Conservation (phyloP, 2,329 filamentous ascomycete species). For the Fonsecaea erecta region DNA sequence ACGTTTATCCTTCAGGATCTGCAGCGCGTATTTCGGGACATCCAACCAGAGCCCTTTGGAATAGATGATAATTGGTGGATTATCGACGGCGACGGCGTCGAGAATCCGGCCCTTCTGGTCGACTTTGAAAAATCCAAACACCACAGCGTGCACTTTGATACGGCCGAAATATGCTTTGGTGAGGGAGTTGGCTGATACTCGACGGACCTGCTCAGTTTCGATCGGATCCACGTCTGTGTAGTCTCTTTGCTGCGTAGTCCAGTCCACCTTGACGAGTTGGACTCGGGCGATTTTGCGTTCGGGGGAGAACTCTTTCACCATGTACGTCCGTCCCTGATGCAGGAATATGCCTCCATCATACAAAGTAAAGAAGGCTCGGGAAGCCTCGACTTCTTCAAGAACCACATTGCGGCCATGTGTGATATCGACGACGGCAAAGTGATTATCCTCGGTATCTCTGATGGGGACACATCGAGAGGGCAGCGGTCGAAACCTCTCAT, state of each 20-base stretch:
- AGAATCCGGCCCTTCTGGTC: conserved; percentile 83
- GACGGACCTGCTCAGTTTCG: conserved; percentile 85
- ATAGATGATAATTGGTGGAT: conserved; percentile 82
- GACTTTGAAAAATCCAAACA: conserved; percentile 98
- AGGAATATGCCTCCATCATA: conserved; percentile 98
- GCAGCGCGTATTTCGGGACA: conserved; percentile 76
- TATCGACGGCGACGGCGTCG: conserved; percentile 90
- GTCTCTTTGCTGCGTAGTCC: conserved; percentile 91
- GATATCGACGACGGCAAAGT: conserved; percentile 90
- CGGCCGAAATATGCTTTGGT: conserved; percentile 81
- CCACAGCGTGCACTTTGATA: conserved; percentile 83
- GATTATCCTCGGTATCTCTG: conserved; percentile 85
- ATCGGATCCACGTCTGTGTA: conserved; percentile 93
- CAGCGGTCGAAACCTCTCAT: conserved; percentile 81
- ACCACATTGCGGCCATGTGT: conserved; percentile 79
- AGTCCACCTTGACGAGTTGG: conserved; percentile 86
- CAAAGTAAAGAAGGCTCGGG: conserved; percentile 90
- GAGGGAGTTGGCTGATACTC: conserved; percentile 62
- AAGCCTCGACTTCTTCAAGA: conserved; percentile 93
- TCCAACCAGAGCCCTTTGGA: conserved; percentile 96
- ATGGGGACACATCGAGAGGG: conserved; percentile 86
- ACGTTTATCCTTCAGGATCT: conserved; percentile 72
- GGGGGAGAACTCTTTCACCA: conserved; percentile 85
- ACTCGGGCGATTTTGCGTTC: conserved; percentile 84
- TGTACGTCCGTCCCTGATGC: conserved; percentile 90